These are phyloP conservation scores for Ceratobasidium sp. DNA, from an alignment of 1,284 basidiomycete species.

Conservation along the genomic window DNA sequence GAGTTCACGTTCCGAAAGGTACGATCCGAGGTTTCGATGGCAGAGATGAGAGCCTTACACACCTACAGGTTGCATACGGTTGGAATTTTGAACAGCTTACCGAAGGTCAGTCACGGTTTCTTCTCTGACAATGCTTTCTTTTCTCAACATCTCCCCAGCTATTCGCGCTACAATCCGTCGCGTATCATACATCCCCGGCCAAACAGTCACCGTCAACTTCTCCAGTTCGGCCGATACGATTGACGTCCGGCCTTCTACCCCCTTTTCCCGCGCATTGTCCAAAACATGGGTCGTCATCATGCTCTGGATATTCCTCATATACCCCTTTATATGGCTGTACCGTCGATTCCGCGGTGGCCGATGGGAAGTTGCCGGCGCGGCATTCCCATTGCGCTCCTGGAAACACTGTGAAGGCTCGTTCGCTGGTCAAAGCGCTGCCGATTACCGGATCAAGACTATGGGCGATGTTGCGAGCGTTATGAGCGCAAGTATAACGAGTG, in stretches of 20 bases:
- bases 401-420: constrained; percentile 48
- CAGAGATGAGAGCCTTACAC: background rate
- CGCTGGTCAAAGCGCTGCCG: constrained; percentile 45
- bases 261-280: constrained; percentile 71
- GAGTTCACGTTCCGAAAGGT: constrained; percentile 76
- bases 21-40: background rate
- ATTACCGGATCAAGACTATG: constrained; percentile 26
- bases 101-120: constrained; percentile 50
- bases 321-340: constrained; percentile 81
- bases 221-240: constrained; percentile 63
- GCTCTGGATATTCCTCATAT: constrained; percentile 73
- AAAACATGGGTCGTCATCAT: constrained; percentile 76
- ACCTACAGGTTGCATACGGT: constrained; percentile 64
- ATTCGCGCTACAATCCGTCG: constrained; percentile 69
- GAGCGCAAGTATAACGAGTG: constrained; percentile 10
- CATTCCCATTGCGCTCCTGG: constrained; percentile 70
- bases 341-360: constrained; percentile 75
- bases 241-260: constrained; percentile 73
- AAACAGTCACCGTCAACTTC: constrained; percentile 66
- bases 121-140: background rate
- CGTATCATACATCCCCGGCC: constrained; percentile 65
- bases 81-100: constrained; percentile 76
- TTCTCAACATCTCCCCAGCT: constrained; percentile 55
- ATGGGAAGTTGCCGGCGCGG: constrained; percentile 78
- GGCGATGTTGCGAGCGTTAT: constrained; percentile 9